Base-by-base conservation (phyloP, 2,329 filamentous ascomycete genomes). In the Nemania abortiva region DNA sequence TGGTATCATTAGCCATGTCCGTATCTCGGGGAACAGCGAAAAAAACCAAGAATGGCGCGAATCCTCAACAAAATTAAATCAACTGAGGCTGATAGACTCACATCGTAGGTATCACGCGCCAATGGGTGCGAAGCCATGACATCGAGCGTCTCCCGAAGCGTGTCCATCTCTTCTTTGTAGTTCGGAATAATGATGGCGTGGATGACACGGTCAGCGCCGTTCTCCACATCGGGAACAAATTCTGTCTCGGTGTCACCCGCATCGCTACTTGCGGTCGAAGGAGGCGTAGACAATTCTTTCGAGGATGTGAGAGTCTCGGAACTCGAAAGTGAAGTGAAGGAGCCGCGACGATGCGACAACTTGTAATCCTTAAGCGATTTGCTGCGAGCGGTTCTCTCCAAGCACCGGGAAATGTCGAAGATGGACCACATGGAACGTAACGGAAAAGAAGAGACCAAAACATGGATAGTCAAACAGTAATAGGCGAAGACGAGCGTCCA, bases 131-230 rank as follows among this genome's bases (percentile, higher is more conserved):
- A 90, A 5, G 90, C 90, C 68, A 93, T 80, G 24, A 93, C 90
- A 49, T 90, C 87, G 22, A 93, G 80, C 0, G 91, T 93, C 76
- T 92, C 90, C 70, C 87, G 85, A 55, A 93, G 82, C 0, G 89
- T 91, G 66, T 91, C 89, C 65, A 89, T 81, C 65, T 92, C 90
- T 78, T 93, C 91, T 79, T 91, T 91, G 81, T 93, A 93, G 75
- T 92, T 92, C 20, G 91, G 91, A 52, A 93, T 84, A 71, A 93
- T 83, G 70, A 93, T 91, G 15, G 88, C 89, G 76, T 92, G 89
- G 34, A 91, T 81, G 64, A 91, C 79, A 27, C 81, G 81, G 49
- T 84, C 81, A n/a, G 80, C 76, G 0, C 81, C 78, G 10, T 79
- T 77, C 20, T 84, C 83, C 53, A 73, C 79, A 56, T 88, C 86